A percentile compares a stretch with the other conserved stretches of the same genome.
These are phyloP conservation scores for Magnolia sinica DNA, from an alignment of 164 flowering plant genomes.

Conservation along the genomic window DNA sequence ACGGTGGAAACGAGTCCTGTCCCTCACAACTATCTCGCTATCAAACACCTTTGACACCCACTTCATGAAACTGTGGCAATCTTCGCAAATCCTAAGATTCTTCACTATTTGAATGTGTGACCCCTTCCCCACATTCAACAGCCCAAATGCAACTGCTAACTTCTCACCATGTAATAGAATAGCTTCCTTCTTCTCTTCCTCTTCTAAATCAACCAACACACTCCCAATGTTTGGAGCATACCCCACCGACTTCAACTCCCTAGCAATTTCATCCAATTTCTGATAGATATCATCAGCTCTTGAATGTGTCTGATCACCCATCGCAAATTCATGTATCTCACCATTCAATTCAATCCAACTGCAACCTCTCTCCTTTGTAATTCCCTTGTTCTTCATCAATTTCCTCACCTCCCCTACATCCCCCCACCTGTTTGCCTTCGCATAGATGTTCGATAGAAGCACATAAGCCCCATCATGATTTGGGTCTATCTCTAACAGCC, in stretches of 20 bases:
- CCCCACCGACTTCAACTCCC: constrained; percentile 45
- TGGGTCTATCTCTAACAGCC: constrained; percentile 58
- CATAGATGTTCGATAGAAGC: constrained; percentile 67
- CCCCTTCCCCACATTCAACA: constrained; percentile 31
- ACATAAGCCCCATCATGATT: constrained; percentile 79
- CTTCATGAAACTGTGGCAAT: constrained; percentile 76
- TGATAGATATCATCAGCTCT: constrained; percentile 46
- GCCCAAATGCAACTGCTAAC: constrained; percentile 66
- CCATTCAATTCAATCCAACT: constrained; percentile 62
- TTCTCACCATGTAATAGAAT: constrained; percentile 79
- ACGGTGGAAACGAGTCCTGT: constrained; percentile 77
- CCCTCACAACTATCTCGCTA: constrained; percentile 63
- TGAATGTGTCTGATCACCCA: constrained; percentile 55
- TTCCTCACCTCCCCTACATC: constrained; percentile 53
- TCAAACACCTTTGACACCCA: constrained; percentile 52
- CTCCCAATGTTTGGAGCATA: constrained; percentile 46
- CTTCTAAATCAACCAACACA: constrained; percentile 62
- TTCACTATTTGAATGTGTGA: constrained; percentile 55
- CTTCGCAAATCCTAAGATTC: constrained; percentile 76
- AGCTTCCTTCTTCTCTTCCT: constrained; percentile 61
- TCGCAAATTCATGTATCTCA: constrained; percentile 53
- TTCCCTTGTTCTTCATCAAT: constrained; percentile 52
- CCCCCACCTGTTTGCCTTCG: constrained; percentile 55
- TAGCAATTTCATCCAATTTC: constrained; percentile 49
- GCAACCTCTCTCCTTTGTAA: constrained; percentile 56